Conservation (phyloP, 192 early-diverging fungal genomes). For the Rhizophagus prolifer region DNA sequence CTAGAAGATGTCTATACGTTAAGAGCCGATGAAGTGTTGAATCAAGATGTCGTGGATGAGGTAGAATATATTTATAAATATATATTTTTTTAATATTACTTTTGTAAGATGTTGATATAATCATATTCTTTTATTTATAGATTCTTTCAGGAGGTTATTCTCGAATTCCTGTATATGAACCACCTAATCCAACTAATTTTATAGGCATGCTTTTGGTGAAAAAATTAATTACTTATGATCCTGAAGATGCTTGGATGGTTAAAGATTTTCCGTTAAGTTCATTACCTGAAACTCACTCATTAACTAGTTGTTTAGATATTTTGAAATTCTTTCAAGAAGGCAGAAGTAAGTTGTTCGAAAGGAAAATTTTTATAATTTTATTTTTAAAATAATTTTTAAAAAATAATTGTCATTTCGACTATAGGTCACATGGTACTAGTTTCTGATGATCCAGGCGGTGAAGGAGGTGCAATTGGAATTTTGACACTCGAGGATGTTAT, state of each 20-base stretch:
- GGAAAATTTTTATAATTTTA: not conserved
- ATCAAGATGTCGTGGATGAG: conserved; percentile 54
- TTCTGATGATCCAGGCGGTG: conserved; percentile 46
- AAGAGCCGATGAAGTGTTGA: conserved; percentile 59
- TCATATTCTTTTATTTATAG: conserved; percentile 35
- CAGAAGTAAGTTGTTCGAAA: conserved; percentile 46
- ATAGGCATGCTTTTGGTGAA: conserved; percentile 81
- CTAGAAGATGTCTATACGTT: conserved; percentile 68
- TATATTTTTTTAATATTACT: too few relatives aligned
- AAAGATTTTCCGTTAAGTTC: conserved; percentile 56
- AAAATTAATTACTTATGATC: conserved; percentile 71
- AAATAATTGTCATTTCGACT: not conserved
- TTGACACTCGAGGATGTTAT: conserved; percentile 84
- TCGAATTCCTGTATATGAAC: conserved; percentile 70
- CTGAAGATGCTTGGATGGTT: conserved; percentile 64
- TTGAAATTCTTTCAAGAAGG: conserved; percentile 84
- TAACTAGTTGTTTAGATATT: conserved; percentile 69
- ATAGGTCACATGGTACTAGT: conserved; percentile 73
- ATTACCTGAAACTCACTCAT: conserved; percentile 53
- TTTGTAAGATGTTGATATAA: not conserved
- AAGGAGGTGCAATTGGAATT: conserved; percentile 62
- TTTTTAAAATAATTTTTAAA: too few relatives aligned
- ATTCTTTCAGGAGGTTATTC: conserved; percentile 72
- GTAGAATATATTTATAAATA: too few relatives aligned
- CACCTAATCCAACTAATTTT: conserved; percentile 57